These are phyloP conservation scores for Mycena kentingensis DNA, from an alignment of 768 basidiomycete species.

Conservation along the genomic window DNA sequence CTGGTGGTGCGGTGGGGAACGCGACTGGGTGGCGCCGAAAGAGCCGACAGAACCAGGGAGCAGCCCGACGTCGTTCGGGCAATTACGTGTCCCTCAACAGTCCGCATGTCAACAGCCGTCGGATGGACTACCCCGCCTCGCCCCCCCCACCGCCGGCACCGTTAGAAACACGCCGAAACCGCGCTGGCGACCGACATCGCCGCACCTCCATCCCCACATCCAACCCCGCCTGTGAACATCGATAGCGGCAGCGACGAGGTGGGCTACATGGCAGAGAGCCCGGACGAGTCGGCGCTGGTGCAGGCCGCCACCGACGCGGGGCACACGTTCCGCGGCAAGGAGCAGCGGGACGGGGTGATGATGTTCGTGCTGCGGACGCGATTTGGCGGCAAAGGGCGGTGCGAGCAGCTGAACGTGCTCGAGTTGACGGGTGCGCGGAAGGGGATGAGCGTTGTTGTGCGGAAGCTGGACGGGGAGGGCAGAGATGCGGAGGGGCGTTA, in stretches of 20 bases:
- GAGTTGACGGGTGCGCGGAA: conserved; percentile 95
- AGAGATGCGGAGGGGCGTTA: too few relatives aligned
- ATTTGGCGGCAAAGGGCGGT: conserved; percentile 68
- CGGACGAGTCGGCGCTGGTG: conserved; percentile 95
- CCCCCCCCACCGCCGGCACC: neutral
- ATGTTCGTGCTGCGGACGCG: conserved; percentile 80
- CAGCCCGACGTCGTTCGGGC: conserved; percentile 31
- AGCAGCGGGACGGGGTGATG: conserved; percentile 52
- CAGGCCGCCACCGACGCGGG: conserved; percentile 96
- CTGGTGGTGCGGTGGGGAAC: too few relatives aligned
- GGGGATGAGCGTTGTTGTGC: conserved; percentile 91
- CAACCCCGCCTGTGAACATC: conserved; percentile 49
- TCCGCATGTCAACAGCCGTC: conserved; percentile 35
- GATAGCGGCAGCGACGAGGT: conserved; percentile 60
- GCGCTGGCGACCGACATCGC: conserved; percentile 65
- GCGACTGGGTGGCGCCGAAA: too few relatives aligned
- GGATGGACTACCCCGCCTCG: conserved; percentile 24
- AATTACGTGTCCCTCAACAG: conserved; percentile 25
- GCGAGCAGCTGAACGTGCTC: conserved; percentile 89
- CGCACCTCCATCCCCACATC: conserved; percentile 52
- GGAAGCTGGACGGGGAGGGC: conserved; percentile 54
- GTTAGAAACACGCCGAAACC: conserved; percentile 24
- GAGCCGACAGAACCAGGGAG: too few relatives aligned
- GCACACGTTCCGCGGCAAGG: conserved; percentile 88
- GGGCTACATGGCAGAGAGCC: conserved; percentile 96